Evolutionary conservation across 2,329 filamentous ascomycete genomes (phyloP).

Genomic region (Zymoseptoria ardabiliae): DNA sequence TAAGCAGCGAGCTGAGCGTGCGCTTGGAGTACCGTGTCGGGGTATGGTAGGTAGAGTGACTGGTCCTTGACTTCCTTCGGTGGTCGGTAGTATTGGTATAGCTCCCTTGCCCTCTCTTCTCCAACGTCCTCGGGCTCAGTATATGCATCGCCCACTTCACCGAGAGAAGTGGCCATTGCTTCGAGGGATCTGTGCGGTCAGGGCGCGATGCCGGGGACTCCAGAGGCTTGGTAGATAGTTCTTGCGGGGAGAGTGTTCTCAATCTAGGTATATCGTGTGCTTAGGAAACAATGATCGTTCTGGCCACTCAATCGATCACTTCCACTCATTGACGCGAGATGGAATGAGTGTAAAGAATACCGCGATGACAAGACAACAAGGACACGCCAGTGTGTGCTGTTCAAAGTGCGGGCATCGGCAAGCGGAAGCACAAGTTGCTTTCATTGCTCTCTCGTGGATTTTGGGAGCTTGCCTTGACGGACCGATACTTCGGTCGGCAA

Average conservation of each 20-base stretch:
- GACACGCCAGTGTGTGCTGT: not conserved
- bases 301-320: not conserved
- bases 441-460: too few species aligned
- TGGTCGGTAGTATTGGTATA: conserved; percentile 22
- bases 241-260: not conserved
- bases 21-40: conserved; percentile 37
- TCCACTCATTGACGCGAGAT: not conserved
- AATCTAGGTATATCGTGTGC: not conserved
- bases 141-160: conserved; percentile 10
- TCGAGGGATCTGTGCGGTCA: not conserved
- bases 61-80: conserved; percentile 11
- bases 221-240: not conserved
- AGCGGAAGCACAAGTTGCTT: too few species aligned
- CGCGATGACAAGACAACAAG: not conserved
- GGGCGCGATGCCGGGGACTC: not conserved
- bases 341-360: not conserved
- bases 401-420: too few species aligned
- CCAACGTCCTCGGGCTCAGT: conserved; percentile 16
- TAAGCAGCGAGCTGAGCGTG: conserved; percentile 45
- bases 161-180: not conserved
- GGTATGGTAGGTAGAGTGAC: conserved; percentile 14
- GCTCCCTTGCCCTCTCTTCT: conserved; percentile 20
- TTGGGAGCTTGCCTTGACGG: too few species aligned
- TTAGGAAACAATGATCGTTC: not conserved
- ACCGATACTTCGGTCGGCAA: too few species aligned